Evolutionary conservation across 192 early-diverging fungal genomes (phyloP).

Genomic region (Coemansia sp.): DNA sequence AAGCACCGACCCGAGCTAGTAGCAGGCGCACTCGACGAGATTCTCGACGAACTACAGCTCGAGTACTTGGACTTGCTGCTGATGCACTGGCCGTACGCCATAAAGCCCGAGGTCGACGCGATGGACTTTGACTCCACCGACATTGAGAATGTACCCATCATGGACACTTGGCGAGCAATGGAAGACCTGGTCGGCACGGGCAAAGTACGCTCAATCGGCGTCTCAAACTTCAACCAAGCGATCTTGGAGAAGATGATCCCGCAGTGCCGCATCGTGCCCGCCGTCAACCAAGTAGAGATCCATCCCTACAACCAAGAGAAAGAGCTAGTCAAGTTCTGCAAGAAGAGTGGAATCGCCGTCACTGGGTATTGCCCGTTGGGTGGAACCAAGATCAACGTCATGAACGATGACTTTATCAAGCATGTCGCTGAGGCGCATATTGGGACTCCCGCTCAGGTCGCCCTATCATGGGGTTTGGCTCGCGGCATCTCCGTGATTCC

Average conservation of each 20-base stretch:
- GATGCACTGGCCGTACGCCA: slow-evolving; percentile 83
- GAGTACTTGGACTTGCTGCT: slow-evolving; percentile 84
- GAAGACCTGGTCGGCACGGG: slow-evolving; percentile 73
- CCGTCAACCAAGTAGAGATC: slow-evolving; percentile 85
- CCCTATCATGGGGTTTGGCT: slow-evolving; percentile 74
- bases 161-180: slow-evolving; percentile 82
- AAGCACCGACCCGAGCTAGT: slow-evolving; percentile 68
- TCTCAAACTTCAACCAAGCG: slow-evolving; percentile 75
- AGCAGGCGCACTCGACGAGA: slow-evolving; percentile 59
- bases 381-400: slow-evolving; percentile 33
- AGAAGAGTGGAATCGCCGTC: slow-evolving; percentile 68
- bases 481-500: slow-evolving; percentile 81
- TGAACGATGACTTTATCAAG: slow-evolving; percentile 57
- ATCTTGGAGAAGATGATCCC: slow-evolving; percentile 70
- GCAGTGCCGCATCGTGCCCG: slow-evolving; percentile 70
- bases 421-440: slow-evolving; percentile 71
- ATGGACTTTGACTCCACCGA: slow-evolving; percentile 42
- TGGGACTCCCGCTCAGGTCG: slow-evolving; percentile 70
- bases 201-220: slow-evolving; percentile 80
- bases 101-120: slow-evolving; percentile 43
- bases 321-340: slow-evolving; percentile 75
- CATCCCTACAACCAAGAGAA: slow-evolving; percentile 69
- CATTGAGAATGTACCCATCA: slow-evolving; percentile 60
- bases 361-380: slow-evolving; percentile 89
- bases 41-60: slow-evolving; percentile 69